Base-by-base conservation (phyloP, 768 basidiomycete species). In the Termitomyces sp. region DNA sequence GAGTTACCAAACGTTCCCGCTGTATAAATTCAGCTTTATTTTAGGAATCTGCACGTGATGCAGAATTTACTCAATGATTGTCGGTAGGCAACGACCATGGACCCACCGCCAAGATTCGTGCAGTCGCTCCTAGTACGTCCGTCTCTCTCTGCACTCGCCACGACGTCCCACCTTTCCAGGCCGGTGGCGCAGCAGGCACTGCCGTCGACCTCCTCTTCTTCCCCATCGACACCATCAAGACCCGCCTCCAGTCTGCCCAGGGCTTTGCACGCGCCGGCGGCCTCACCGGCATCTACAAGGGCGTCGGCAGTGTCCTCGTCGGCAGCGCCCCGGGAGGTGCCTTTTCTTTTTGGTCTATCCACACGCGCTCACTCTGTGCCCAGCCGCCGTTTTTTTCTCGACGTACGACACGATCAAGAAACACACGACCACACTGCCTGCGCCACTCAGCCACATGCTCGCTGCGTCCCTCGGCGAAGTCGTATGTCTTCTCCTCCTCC, bases 211-310 rank as follows among this genome's bases (percentile, higher is more conserved):
- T 98, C 46, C 81, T 97, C 22, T 95, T 99, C 76, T 99, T 94
- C 71, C 96, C 96, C 1, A 85, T 99, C 57, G 96, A 99, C 74
- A 97, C 96, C 0, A 73, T 98, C 69, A 99, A 99, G 74, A 98
- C 97, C 40, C 87, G 96, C 49, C 79, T 97, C 35, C 96, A 99
- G 66, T 89, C 94, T 6, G 70, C 85, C 3, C 86, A 91, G 66
- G 97, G 96, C 18, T 98, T 99, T 70, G 69, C 83, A 46, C 75
- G 77, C 30, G 87, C 93, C 2, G 96, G 96, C 16, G 97, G 94
- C 0, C 91, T 98, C 71, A 83, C 73, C 52, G 94, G 93, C 9
- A 82, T 98, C 6, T 99, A 99, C 74, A 88, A 90, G 63, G 96
- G 96, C 8, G 76, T 99, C 5, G 95, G 94, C 28, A 96, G 94